These are phyloP conservation scores for Rhynchosporium secalis DNA, from an alignment of 2,329 filamentous ascomycete genomes.

Conservation along the genomic window DNA sequence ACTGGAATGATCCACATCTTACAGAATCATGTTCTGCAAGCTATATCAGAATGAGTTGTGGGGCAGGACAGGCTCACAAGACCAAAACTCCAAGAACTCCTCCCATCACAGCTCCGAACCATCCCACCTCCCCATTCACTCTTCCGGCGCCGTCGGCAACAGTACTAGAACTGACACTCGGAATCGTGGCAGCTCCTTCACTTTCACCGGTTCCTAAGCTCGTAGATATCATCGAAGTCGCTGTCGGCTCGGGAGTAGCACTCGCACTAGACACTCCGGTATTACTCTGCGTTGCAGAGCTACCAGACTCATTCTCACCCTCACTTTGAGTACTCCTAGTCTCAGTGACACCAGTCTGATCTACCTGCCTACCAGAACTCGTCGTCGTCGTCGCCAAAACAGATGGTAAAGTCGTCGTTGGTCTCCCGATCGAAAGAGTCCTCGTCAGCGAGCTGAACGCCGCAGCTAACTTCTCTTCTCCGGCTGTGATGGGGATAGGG, in stretches of 20 bases:
- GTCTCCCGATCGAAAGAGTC: neutral
- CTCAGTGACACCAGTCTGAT: neutral
- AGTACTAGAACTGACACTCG: neutral
- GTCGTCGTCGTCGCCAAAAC: neutral
- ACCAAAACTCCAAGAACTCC: neutral
- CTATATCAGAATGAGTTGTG: too few species aligned
- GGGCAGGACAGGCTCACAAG: neutral
- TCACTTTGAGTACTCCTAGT: too few species aligned
- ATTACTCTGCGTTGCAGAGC: neutral
- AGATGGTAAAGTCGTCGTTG: neutral
- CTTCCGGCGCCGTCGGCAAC: neutral
- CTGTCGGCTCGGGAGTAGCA: neutral
- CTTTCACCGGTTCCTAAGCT: neutral
- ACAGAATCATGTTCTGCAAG: too few species aligned
- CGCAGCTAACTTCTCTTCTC: conserved; percentile 8
- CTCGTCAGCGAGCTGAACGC: neutral
- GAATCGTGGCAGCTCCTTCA: neutral
- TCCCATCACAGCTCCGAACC: neutral
- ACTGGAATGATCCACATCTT: too few species aligned
- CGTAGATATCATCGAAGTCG: neutral
- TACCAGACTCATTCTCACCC: too few species aligned
- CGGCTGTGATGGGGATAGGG: neutral
- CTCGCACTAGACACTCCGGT: neutral
- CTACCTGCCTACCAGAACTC: too few species aligned
- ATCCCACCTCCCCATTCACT: neutral